Conservation (phyloP, 164 flowering plant species). For the Saururus chinensis region DNA sequence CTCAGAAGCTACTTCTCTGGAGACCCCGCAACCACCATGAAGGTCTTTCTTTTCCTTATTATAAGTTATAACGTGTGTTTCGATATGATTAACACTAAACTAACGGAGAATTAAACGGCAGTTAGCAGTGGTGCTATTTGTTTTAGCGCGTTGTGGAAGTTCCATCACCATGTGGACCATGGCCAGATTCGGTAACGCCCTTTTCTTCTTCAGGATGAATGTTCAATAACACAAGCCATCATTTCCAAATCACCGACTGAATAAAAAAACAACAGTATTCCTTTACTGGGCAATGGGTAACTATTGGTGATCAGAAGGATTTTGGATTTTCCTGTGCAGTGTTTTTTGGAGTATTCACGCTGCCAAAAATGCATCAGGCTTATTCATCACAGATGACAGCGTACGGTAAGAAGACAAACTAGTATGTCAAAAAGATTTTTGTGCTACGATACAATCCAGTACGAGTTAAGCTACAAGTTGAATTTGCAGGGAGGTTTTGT, state of each 20-base stretch:
- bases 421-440: neutral
- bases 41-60: constrained; percentile 28
- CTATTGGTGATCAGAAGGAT: neutral
- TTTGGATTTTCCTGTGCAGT: constrained; percentile 30
- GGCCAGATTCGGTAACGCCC: constrained; percentile 54
- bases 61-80: neutral
- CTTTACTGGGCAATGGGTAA: neutral
- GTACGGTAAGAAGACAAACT: constrained; percentile 31
- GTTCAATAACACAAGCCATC: neutral
- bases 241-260: too few relatives aligned
- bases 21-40: constrained; percentile 84
- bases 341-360: constrained; percentile 67
- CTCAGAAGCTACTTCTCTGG: constrained; percentile 69
- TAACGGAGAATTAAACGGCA: constrained; percentile 22
- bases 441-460: neutral
- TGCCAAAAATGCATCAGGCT: constrained; percentile 67
- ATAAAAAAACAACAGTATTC: too few relatives aligned
- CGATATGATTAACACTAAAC: neutral
- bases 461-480: too few relatives aligned
- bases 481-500: constrained; percentile 59
- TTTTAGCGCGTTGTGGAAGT: constrained; percentile 76
- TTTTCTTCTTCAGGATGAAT: neutral
- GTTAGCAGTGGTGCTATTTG: constrained; percentile 73
- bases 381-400: constrained; percentile 52
- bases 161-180: constrained; percentile 77